A percentile compares a stretch with the other conserved stretches of the same genome.
Conservation (phyloP, 169 alveolate genomes). For the Cryptosporidium canis region DNA sequence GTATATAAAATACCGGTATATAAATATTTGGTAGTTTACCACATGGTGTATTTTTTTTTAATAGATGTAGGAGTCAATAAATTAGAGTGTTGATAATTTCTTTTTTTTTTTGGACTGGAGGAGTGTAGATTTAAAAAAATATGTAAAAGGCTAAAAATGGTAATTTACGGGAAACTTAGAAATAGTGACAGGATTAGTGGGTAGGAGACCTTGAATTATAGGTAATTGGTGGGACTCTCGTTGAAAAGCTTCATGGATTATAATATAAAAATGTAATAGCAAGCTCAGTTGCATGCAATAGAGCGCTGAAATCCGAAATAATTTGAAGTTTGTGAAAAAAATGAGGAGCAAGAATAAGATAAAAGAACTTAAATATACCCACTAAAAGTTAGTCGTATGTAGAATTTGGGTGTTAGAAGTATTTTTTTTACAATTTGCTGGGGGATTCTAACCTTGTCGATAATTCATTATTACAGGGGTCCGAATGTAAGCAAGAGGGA, state of each 20-base stretch:
- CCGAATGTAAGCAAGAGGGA: neutral
- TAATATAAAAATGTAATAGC: neutral
- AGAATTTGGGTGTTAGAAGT: neutral
- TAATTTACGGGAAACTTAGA: too few species aligned
- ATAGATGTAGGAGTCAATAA: too few species aligned
- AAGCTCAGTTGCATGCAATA: neutral
- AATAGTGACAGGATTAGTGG: too few species aligned
- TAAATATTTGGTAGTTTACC: neutral
- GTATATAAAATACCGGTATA: neutral
- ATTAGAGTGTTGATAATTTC: neutral
- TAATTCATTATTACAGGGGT: neutral
- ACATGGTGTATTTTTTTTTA: neutral
- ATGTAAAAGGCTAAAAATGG: too few species aligned
- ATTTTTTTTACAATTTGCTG: neutral
- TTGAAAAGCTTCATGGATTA: neutral
- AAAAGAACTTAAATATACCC: neutral
- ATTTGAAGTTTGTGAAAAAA: conserved; percentile 4
- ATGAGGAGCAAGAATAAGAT: neutral
- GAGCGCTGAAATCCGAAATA: conserved; percentile 39
- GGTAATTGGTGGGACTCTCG: too few species aligned
- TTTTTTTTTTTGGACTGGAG: too few species aligned
- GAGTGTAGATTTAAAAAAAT: too few species aligned
- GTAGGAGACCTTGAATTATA: too few species aligned
- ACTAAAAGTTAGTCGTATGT: neutral
- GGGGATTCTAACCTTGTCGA: neutral